phyloP scores from a whole-genome alignment of 78 protist genomes.

The Dictyostelium discoideum region DNA sequence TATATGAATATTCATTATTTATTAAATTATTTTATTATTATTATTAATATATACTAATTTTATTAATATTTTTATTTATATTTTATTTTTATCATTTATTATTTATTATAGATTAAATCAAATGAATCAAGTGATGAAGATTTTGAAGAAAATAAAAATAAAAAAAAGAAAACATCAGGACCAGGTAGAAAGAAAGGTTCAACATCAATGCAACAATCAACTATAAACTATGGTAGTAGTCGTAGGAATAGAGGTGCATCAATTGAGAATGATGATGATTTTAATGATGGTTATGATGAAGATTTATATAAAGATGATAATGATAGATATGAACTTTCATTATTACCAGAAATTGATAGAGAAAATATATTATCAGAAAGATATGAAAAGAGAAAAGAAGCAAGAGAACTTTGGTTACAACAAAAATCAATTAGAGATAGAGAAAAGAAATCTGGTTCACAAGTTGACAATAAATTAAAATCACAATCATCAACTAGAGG shows the following conservation, averaged over 20 bases:
- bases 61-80: not conserved
- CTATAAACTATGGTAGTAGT: not conserved
- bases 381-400: slow-evolving; percentile 59
- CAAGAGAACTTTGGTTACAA: slow-evolving; percentile 34
- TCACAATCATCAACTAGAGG: slow-evolving; percentile 21
- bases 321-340: slow-evolving; percentile 43
- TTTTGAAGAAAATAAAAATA: slow-evolving; percentile 3
- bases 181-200: slow-evolving; percentile 43
- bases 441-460: not conserved
- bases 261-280: slow-evolving; percentile 22
- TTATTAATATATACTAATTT: not conserved
- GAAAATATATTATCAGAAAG: slow-evolving; percentile 42
- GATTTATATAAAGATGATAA: slow-evolving; percentile 64
- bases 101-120: not conserved
- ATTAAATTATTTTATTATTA: not conserved
- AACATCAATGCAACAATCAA: not conserved
- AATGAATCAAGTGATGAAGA: not conserved
- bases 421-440: slow-evolving; percentile 4
- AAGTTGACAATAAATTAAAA: not conserved
- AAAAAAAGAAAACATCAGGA: slow-evolving; percentile 2
- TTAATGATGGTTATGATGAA: slow-evolving; percentile 50
- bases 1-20: not conserved
- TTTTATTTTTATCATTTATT: not conserved
- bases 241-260: not conserved
- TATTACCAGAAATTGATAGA: slow-evolving; percentile 55